These are phyloP conservation scores for Gossypium schwendimanii DNA, from an alignment of 441 rosid species.

Conservation along the genomic window DNA sequence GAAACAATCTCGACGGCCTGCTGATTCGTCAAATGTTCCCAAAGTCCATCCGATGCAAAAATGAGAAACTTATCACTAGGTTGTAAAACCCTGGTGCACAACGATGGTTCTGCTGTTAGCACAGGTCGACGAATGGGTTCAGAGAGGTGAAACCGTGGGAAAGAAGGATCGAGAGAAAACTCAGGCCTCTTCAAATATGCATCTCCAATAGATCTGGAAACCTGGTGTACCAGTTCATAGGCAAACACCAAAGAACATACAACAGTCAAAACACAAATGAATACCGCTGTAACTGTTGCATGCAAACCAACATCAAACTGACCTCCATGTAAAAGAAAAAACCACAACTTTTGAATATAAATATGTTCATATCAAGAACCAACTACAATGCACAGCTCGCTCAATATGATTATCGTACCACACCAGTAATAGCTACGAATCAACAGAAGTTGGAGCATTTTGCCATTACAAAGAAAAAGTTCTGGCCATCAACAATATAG, in stretches of 20 bases:
- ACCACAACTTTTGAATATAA: background rate
- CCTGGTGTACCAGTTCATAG: conserved; percentile 35
- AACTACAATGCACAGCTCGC: background rate
- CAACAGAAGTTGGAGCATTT: background rate
- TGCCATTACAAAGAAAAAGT: background rate
- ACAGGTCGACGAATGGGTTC: conserved; percentile 69
- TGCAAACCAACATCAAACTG: background rate
- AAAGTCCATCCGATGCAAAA: conserved; percentile 93
- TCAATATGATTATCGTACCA: background rate
- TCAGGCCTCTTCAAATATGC: conserved; percentile 82
- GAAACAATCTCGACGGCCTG: conserved; percentile 73
- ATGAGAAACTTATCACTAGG: conserved; percentile 66
- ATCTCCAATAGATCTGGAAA: conserved; percentile 91
- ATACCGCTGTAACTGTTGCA: background rate
- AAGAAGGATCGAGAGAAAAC: conserved; percentile 68
- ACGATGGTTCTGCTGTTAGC: conserved; percentile 65
- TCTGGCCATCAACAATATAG: background rate
- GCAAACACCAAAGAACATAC: conserved; percentile 7
- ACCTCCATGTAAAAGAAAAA: background rate
- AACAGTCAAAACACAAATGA: background rate
- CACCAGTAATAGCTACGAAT: background rate
- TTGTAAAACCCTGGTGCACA: conserved; percentile 45
- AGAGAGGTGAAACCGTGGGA: conserved; percentile 69
- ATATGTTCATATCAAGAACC: background rate
- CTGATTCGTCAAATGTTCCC: conserved; percentile 82